These are phyloP conservation scores for Darksidea phi DNA, from an alignment of 495 filamentous ascomycete genomes.

Conservation along the genomic window DNA sequence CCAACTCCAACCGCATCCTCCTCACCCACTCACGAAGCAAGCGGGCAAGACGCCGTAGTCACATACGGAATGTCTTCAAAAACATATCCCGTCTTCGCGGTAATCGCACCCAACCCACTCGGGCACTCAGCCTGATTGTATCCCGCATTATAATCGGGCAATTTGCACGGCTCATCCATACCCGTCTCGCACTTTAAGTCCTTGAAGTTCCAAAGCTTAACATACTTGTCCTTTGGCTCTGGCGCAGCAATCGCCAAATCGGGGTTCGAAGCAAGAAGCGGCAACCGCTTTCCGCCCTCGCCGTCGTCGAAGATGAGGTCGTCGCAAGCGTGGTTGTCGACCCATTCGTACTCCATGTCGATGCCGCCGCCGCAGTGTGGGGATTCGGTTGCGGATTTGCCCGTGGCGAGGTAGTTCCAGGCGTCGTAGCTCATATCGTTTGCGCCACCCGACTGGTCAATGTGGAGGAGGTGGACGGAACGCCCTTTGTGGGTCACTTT, in stretches of 20 bases:
- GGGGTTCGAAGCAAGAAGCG: neutral
- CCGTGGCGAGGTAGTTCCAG: conserved; percentile 30
- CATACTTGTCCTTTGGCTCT: neutral
- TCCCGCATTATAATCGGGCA: neutral
- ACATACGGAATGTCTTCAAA: no score
- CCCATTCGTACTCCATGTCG: neutral
- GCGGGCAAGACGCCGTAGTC: no score
- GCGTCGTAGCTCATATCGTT: conserved; percentile 31
- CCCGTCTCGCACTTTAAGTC: neutral
- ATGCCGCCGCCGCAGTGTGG: neutral
- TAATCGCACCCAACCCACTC: neutral
- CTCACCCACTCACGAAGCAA: no score
- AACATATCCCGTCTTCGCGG: neutral
- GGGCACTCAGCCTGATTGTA: neutral
- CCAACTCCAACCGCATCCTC: no score
- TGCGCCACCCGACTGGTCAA: conserved; percentile 23
- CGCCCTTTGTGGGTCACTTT: conserved; percentile 20
- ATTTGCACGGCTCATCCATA: neutral
- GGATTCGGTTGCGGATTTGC: neutral
- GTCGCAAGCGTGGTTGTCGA: neutral
- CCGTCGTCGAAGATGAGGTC: neutral
- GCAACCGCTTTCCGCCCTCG: neutral
- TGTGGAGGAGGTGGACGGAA: conserved; percentile 24
- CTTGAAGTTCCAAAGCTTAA: neutral
- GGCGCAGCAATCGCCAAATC: neutral